Base-by-base conservation (phyloP, 2,329 filamentous ascomycete genomes). In the Lachnellula subtilissima region DNA sequence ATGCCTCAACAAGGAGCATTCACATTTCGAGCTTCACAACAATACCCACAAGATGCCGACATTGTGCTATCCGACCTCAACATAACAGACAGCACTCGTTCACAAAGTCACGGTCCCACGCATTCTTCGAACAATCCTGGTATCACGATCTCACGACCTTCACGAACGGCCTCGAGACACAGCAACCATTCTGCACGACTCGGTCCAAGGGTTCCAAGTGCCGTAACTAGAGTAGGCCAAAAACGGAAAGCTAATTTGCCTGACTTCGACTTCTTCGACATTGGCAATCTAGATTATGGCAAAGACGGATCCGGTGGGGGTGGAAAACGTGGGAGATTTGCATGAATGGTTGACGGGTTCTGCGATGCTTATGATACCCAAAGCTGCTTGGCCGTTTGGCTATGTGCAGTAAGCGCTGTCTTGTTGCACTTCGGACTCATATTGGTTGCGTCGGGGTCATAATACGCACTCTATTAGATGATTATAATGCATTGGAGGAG, bases 261-360 rank as follows among this genome's bases (percentile, higher is more conserved):
- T 22, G 88, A 92, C 66, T 85, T 84, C 23, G 88, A 92, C 66
- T 85, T 91, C 53, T 91, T 91, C 67, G 87, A 90, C 66, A 75
- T 88, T 7, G 82, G 83, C 52, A 84, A 82, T 61, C 70, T 88
- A 50, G 79, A 79, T 35, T 77, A 81, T 57, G 81, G 81, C 45
- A 87, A 86, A 67, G 86, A 89, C 56, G 58, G 60, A n/a, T 65
- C 63, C 61, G 65, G 67, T 48, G 68, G 69, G 22, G 67, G 67
- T 53, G 69, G 69, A 47, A 71, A 71, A 61, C 65, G 69, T 43
- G 68, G 69, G 46, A 63, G 65, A 61, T 70, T 65, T 61, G 59
- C 63, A 47, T 71, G 62, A 69, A 50, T 28, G 19, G 8, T 36
- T 28, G n/a, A 4, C 32, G 40, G 47, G 15, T 49, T 54, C 42